These are phyloP conservation scores for Clonostachys byssicola DNA, from an alignment of 2,329 filamentous ascomycete species.

Conservation along the genomic window DNA sequence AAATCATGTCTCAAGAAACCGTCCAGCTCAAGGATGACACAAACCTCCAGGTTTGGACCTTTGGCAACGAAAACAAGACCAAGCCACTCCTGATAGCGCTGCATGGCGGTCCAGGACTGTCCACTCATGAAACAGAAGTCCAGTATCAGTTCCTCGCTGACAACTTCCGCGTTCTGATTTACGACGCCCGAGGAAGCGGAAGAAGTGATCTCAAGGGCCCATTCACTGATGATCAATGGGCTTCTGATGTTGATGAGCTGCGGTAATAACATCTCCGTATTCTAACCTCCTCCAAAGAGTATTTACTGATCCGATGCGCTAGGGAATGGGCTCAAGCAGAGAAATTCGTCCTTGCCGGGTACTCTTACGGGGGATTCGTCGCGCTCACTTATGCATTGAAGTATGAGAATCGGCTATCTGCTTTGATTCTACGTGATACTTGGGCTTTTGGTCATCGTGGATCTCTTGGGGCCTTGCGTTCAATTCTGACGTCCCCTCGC, in stretches of 20 bases:
- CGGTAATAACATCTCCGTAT: constrained; percentile 4
- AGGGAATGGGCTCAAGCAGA: constrained; percentile 12
- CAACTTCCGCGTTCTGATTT: constrained; percentile 12
- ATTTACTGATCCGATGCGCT: background rate
- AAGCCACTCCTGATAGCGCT: constrained; percentile 13
- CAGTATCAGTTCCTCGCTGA: constrained; percentile 11
- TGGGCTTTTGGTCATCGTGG: constrained; percentile 11
- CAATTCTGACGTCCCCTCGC: constrained; percentile 4
- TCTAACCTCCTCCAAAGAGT: background rate
- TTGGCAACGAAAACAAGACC: constrained; percentile 6
- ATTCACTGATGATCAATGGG: constrained; percentile 13
- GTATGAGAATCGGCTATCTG: constrained; percentile 9
- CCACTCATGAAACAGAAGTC: constrained; percentile 8
- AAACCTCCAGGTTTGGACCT: constrained; percentile 7
- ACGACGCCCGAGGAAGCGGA: constrained; percentile 15
- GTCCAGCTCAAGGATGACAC: constrained; percentile 13
- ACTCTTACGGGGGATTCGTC: constrained; percentile 14
- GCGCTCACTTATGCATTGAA: constrained; percentile 12
- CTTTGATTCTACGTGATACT: constrained; percentile 11
- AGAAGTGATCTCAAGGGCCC: constrained; percentile 12
- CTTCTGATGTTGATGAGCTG: constrained; percentile 14
- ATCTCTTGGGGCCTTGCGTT: constrained; percentile 4
- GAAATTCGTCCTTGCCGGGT: constrained; percentile 12
- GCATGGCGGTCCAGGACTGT: constrained; percentile 14
- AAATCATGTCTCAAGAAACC: background rate